Evolutionary conservation across 148 eudicot genomes (phyloP).

Genomic region (Dysphania ambrosioides): DNA sequence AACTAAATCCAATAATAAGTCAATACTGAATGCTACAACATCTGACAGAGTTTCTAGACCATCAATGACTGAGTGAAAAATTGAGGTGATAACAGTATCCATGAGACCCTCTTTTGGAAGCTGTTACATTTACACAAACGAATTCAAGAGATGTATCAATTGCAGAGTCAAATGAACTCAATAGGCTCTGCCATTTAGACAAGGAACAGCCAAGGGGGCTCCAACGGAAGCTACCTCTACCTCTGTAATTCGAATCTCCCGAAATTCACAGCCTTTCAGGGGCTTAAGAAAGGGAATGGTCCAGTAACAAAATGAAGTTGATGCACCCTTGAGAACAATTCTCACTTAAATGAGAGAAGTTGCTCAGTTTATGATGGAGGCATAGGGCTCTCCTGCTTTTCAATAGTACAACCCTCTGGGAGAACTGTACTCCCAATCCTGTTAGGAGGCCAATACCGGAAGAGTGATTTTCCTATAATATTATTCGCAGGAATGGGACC

Average conservation of each 20-base stretch:
- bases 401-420: conserved; percentile 69
- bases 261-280: not conserved
- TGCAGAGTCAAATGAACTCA: not conserved
- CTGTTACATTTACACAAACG: not conserved
- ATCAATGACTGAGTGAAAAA: not conserved
- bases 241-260: not conserved
- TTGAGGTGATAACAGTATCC: not conserved
- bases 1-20: not conserved
- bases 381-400: conserved; percentile 46
- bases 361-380: conserved; percentile 26
- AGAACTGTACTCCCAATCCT: conserved; percentile 78
- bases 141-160: not conserved
- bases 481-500: conserved; percentile 90
- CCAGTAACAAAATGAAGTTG: not conserved
- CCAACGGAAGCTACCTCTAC: not conserved
- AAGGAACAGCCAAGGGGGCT: not conserved
- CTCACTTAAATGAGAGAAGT: not conserved
- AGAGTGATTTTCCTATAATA: conserved; percentile 79
- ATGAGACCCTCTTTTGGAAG: not conserved
- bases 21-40: not conserved
- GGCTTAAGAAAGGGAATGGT: not conserved
- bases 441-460: conserved; percentile 86
- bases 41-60: not conserved
- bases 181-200: not conserved
- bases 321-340: not conserved